Evolutionary conservation across 2,329 filamentous ascomycete species (phyloP), one percentile per base, ranked within the genome.

Genomic region (Cladosporium oxysporum): DNA sequence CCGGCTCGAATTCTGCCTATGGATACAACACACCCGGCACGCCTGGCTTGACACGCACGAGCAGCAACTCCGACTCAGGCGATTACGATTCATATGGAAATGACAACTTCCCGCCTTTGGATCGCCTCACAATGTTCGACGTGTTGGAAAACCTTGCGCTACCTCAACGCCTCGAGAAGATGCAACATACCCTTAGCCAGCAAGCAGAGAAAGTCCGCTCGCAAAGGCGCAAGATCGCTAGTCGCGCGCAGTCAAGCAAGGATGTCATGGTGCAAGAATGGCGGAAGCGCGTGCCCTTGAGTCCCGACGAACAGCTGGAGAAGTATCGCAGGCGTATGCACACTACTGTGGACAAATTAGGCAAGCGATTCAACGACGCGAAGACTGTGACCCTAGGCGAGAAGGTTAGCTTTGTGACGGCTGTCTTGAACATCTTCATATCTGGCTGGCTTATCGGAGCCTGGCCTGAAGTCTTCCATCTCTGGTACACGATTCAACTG

Each of bases 351-450:
- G 93, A 97, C 73, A 91, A 92, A 71, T 84, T 98, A 37, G 90
- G 90, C 67, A 87, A 85, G 70, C 88, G 88, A 74, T 99, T 94
- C 93, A 95, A 91, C 75, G 91, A 97, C 75, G 92, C 91, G 21
- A 92, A 92, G 74, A 89, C 88, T 10, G 93, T 99, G 72, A 97
- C 93, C 1, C 79, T 91, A 59, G 89, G 93, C 66, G 95, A 99
- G 81, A 99, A 99, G 84, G 83, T 96, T 58, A 93, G 94, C 6
- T 99, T 99, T 79, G 97, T 99, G 69, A 94, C 89, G 67, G 95
- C 93, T 73, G 93, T 97, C 71, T 87, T 97, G 81, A 99, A 99
- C 80, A 95, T 99, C 77, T 96, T 99, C 79, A 88, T 98, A 76
- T 96, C 92, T 71, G 95, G 94, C 66, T 98, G 97, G 77, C 83